Evolutionary conservation across 148 eudicot species (phyloP), one percentile per base, ranked within the genome.

Genomic region (Vaccinium myrtillus): DNA sequence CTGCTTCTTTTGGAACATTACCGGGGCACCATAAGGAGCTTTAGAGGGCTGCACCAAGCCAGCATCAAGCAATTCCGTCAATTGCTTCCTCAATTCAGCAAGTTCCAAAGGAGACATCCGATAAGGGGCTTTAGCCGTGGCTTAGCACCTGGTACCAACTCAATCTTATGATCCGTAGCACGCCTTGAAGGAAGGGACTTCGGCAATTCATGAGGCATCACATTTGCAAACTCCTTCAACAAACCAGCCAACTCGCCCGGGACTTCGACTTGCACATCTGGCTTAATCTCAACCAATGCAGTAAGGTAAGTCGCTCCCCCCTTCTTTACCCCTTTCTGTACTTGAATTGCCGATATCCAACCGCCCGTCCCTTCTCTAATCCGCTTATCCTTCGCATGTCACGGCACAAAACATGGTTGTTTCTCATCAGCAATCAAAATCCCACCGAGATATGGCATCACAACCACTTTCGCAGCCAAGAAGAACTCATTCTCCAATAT

Each of bases 401-500:
- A 1, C 1, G 18, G 6, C 4, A 69, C 74, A 27, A 69, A 69
- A 3, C 43, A 69, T 1, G 39, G 74, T 2, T 0, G 1, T 27
- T 27, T 0, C n/a, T 69, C 16, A 69, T 69, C 43, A 0, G 43
- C 19, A 56, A 18, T 75, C 4, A 43, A 18, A 6, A 46, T 43
- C 51, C 54, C 51, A 69, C 43, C 25, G 0, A 75, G 13, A 43
- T 75, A 2, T 43, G 54, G 14, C 78, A 75, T 19, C 6, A 43
- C 11, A 16, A 4, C 78, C 51, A 75, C 78, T 39, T 39, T 75
- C 2, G 53, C 78, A 7, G 16, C 19, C 53, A 43, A 0, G 3
- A 75, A 75, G 78, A 75, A 75, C 10, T 75, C 78, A 43, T 39
- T 75, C 12, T 54, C 78, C n/a, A 46, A 10, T 9, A 46, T 75